Evolutionary conservation across 192 early-diverging fungal genomes (phyloP), one percentile per base, ranked within the genome.

Genomic region (Coemansia sp.): DNA sequence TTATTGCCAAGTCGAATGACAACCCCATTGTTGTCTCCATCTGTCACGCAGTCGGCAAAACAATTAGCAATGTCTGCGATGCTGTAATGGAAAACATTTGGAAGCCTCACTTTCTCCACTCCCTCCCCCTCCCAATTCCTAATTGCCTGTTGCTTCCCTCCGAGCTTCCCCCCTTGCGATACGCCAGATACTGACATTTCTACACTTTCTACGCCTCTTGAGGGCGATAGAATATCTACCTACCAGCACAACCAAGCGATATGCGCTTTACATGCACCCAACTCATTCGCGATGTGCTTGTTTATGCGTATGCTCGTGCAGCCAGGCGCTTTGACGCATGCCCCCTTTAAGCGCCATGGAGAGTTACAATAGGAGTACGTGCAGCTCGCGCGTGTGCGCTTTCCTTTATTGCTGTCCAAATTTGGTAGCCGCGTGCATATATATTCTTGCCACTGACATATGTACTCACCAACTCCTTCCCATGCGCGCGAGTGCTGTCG

Each of bases 231-330:
- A 51, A 29, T 29, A 51, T 27, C 47, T 14, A n/a, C 8, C 29
- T 31, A 25, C 27, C 27, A 31, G 51, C 8, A 15, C 51, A 54
- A 14, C 29, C 51, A 32, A 32, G 51, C 51, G 14, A 54, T 54
- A 54, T 54, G 51, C 51, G 29, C 22, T 54, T 27, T 7, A 54
- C 29, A 54, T 54, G 51, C 51, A 31, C 51, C 51, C 51, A 54
- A 27, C 51, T 54, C 51, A 31, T 14, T 31, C 51, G 27, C 6
- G 14, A 17, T 54, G 51, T 17, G 32, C 32, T 35, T 35, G 32
- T 35, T 35, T 35, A 35, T 35, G 32, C 32, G 45, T 47, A n/a
- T 47, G 5, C 22, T 9, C 22, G 22, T 20, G 45, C 45, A 24
- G 51, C 29, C 51, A 54, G 51, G 51, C 51, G 51, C 51, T 15